These are phyloP conservation scores for Penicillium lividum DNA, from an alignment of 495 filamentous ascomycete species.

Conservation along the genomic window DNA sequence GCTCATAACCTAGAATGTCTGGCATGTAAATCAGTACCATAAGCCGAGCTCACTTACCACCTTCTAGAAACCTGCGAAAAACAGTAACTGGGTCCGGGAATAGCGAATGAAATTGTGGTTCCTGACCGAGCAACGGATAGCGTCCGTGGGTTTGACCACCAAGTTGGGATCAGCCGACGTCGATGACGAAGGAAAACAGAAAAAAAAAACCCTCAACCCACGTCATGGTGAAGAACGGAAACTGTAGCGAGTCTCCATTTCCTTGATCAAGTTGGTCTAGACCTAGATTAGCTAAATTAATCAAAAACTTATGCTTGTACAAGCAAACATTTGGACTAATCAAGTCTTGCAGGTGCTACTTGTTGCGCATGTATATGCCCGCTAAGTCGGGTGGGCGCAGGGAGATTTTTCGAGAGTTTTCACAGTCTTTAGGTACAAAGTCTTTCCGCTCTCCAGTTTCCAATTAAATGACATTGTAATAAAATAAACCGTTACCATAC, in stretches of 20 bases:
- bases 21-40: conserved; percentile 17
- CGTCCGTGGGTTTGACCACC: conserved; percentile 12
- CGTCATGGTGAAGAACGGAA: conserved; percentile 3
- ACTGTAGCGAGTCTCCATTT: conserved; percentile 7
- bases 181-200: conserved; percentile 12
- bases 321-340: not conserved
- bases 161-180: conserved; percentile 11
- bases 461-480: conserved; percentile 3
- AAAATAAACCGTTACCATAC: conserved; percentile 1
- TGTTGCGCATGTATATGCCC: not conserved
- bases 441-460: not conserved
- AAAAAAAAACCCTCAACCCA: not conserved
- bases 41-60: conserved; percentile 24
- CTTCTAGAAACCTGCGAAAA: conserved; percentile 33
- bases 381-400: conserved; percentile 5
- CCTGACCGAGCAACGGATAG: conserved; percentile 17
- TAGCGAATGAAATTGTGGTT: conserved; percentile 25
- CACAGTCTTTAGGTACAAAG: too few relatives aligned
- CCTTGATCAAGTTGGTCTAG: not conserved
- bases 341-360: not conserved
- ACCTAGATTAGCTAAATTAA: not conserved
- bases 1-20: conserved; percentile 6
- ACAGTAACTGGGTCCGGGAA: conserved; percentile 21
- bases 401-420: too few relatives aligned
- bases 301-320: not conserved